phyloP scores from a whole-genome alignment of 495 filamentous ascomycete species.

The Trichocladium uniseriatum region DNA sequence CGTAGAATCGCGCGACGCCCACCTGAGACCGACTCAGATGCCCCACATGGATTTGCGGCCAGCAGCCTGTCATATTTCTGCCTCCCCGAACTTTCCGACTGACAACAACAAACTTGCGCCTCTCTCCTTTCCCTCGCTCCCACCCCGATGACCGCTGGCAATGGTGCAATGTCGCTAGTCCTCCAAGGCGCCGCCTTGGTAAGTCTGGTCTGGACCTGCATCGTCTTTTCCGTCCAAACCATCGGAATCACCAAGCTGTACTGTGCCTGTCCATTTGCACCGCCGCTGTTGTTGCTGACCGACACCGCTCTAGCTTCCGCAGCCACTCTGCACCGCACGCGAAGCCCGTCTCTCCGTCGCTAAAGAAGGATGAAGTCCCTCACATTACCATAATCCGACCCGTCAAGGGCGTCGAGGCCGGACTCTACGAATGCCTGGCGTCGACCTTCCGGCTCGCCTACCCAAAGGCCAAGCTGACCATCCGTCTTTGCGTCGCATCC shows the following conservation, averaged over 20 bases:
- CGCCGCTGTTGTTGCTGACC: slow-evolving; percentile 9
- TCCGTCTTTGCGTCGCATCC: slow-evolving; percentile 74
- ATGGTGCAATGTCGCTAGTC: slow-evolving; percentile 32
- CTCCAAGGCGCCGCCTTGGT: slow-evolving; percentile 35
- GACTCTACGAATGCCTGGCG: slow-evolving; percentile 87
- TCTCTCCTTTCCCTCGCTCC: background rate
- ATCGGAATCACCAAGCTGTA: slow-evolving; percentile 47
- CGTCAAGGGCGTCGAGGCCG: slow-evolving; percentile 82
- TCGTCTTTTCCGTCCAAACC: slow-evolving; percentile 39
- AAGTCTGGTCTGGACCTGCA: slow-evolving; percentile 41
- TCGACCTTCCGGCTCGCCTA: slow-evolving; percentile 81
- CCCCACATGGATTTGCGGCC: slow-evolving; percentile 14
- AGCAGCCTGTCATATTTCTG: background rate
- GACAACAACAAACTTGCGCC: background rate
- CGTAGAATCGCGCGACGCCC: background rate
- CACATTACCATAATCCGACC: slow-evolving; percentile 89
- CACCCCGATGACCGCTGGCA: slow-evolving; percentile 2
- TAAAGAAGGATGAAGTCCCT: slow-evolving; percentile 46
- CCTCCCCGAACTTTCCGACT: slow-evolving; percentile 4
- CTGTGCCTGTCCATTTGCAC: background rate
- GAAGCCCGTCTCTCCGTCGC: slow-evolving; percentile 35
- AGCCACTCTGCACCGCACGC: slow-evolving; percentile 38
- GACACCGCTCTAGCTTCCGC: slow-evolving; percentile 34
- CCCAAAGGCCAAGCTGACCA: slow-evolving; percentile 63
- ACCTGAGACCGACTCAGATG: background rate